Percentiles rank a stretch among this genome's conserved stretches.
These are phyloP conservation scores for Mesostigma viride DNA, from an alignment of 139 green algal species.

Conservation along the genomic window DNA sequence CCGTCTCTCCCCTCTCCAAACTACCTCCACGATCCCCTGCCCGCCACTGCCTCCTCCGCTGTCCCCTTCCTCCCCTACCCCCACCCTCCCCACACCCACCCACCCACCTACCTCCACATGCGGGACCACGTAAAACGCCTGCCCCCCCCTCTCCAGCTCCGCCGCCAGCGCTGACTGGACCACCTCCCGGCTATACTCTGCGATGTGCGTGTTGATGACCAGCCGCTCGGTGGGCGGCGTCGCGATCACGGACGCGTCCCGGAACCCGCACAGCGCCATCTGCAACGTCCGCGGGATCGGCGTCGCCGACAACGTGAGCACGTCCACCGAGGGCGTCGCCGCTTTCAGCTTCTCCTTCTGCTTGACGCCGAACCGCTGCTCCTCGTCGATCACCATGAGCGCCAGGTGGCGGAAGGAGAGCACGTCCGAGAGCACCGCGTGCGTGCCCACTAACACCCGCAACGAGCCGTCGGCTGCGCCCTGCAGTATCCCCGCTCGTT, in stretches of 20 bases:
- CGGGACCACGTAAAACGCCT: slow-evolving; percentile 36
- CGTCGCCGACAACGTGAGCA: slow-evolving; percentile 41
- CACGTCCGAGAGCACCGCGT: slow-evolving; percentile 27
- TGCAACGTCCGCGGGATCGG: slow-evolving; percentile 43
- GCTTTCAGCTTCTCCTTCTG: slow-evolving; percentile 39
- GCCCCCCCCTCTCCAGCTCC: slow-evolving; percentile 30
- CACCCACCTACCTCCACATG: too few relatives aligned
- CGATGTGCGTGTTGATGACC: slow-evolving; percentile 32
- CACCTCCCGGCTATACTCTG: slow-evolving; percentile 4
- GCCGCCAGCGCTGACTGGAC: slow-evolving; percentile 16
- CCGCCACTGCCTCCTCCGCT: too few relatives aligned
- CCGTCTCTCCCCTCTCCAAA: too few relatives aligned
- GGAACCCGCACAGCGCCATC: slow-evolving; percentile 34
- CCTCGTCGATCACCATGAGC: slow-evolving; percentile 39
- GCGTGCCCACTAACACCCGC: slow-evolving; percentile 36
- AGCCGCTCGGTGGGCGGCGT: slow-evolving; percentile 31
- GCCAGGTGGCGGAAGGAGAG: slow-evolving; percentile 33
- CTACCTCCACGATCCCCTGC: too few relatives aligned
- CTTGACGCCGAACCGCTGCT: slow-evolving; percentile 43
- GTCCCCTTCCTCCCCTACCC: too few relatives aligned
- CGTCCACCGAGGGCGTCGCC: slow-evolving; percentile 35
- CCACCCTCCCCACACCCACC: too few relatives aligned
- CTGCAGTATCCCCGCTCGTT: neutral
- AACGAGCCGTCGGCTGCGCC: neutral
- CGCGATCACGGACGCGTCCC: slow-evolving; percentile 33